Evolutionary conservation across 192 early-diverging fungal species (phyloP), one percentile per base, ranked within the genome.

Genomic region (Geranomyces michiganensis): DNA sequence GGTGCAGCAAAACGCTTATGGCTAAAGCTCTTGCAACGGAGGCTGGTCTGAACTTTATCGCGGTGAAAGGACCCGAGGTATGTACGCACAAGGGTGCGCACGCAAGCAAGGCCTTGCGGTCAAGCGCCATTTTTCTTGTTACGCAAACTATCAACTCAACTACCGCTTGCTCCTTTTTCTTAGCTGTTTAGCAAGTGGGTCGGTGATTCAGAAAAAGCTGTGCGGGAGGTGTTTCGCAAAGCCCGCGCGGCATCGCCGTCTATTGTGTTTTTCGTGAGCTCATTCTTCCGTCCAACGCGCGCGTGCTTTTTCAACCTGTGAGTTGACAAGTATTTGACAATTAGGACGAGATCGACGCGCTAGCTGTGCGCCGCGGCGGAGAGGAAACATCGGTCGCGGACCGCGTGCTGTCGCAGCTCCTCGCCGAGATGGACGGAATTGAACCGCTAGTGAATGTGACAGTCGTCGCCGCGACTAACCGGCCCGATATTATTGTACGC

Each of bases 171-270:
- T 29, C 49, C 68, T 68, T 32, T 62, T 17, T 19, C 10, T 17
- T 61, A 93, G 92, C 79, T 98, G 14, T 96, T 98, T 73, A 97
- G 94, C 83, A 99, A 98, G 76, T 99, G 95, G 95, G 97, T 99
- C 8, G 97, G 97, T 29, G 97, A 99, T 71, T 96, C 94, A 1
- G 97, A 99, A 79, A 96, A 96, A 81, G 94, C 95, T 4, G 92
- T 99, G 2, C 88, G 90, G 5, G 91, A 94, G 65, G 88, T 98
- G n/a, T 99, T 99, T 68, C 83, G 89, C 41, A 96, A 96, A 78
- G 97, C 97, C 12, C 78, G 97, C 9, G 92, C 92, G 1, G 96
- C 96, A 1, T 90, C 93, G 0, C 97, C 97, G 8, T 92, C 94
- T 4, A 98, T 99, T 55, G 87, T 99, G 9, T 99, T 99, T 75